Base-by-base conservation (phyloP, 2,329 filamentous ascomycete genomes). In the Cordyceps tenuipes region DNA sequence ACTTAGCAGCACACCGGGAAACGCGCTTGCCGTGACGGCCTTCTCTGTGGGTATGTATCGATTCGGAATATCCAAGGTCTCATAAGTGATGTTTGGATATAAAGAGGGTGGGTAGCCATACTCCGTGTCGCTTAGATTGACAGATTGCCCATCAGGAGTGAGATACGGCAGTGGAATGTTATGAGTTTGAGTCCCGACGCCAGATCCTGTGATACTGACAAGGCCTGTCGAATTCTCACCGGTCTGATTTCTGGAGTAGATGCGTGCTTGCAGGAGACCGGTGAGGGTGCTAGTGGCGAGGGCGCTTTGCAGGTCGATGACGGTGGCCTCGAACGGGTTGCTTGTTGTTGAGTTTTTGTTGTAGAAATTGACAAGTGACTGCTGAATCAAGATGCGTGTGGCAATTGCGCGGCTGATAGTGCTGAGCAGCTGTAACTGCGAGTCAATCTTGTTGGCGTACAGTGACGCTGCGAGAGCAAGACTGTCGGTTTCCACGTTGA, bases 401-500 rank as follows among this genome's bases (percentile, higher is more conserved):
- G 87, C 79, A 49, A 94, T 87, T 59, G 88, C 87, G 59, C 81
- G 79, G 68, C 86, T 88, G 62, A 85, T 87, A 36, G 88, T 88
- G 74, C 91, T 84, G 65, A 96, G 84, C 56, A 96, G 81, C 56
- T 90, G 80, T 59, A 97, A 82, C 69, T 91, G 89, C 57, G 90
- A 87, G 6, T 88, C 79, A 63, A 97, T 81, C 69, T 93, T 88
- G 34, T 89, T 86, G 21, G 91, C 88, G 72, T 96, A 96, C 69
- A 96, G 84, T 3, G 89, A 91, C 7, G 92, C 92, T 1, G 90
- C 90, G 63, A 96, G 79, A 29, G 85, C 77, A 52, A 97, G 82
- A 56, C 86, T 82, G 56, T 82, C 79, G 13, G 82, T 74, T 69
- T 81, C 76, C 65, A 84, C 77, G 56, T 73, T 69, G 64, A 76